Evolutionary conservation across 2,329 filamentous ascomycete species (phyloP), one percentile per base, ranked within the genome.

Genomic region (Stagonosporopsis vannaccii): DNA sequence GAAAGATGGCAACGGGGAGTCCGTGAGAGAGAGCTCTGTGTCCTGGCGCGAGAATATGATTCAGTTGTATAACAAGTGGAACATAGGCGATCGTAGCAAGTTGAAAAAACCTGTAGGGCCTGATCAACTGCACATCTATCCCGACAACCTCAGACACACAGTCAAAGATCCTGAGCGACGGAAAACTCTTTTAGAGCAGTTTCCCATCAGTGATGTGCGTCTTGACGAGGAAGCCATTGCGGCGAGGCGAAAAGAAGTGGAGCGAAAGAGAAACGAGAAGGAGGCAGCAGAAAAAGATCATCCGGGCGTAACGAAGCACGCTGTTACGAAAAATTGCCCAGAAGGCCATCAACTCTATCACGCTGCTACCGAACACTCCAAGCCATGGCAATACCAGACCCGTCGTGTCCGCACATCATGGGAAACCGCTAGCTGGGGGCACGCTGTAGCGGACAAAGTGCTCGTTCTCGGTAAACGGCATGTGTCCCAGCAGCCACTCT

Each of bases 131-230:
- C 49, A 51, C 13, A 9, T 25, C 23, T 44, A 39, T 23, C 32
- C 49, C 12, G 49, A 51, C 25, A 45, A 51, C 9, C 36, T 51
- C 23, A 43, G 40, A 7, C 41, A 45, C n/a, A 37, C 23, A 8
- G 32, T 13, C 5, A 44, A 45, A 3, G 17, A 15, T 6, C 12
- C 17, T 17, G 13, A 12, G 7, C 40, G 33, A 4, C 4, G 23
- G 7, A 13, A 12, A 4, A 4, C 17, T 13, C 8, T 44, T 9
- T 1, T 23, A 1, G 32, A 30, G 12, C 11, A 28, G 2, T 51
- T 45, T 28, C 40, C 49, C 3, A 32, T 22, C 32, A 51, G 49
- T 22, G 23, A 30, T 5, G 5, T 51, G 4, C 40, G 49, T 23
- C 25, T 51, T 5, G 13, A 51, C 12, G 8, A 44, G 7, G 23